phyloP scores from a whole-genome alignment of 1,284 basidiomycete genomes.

The Tylopilus sp. region DNA sequence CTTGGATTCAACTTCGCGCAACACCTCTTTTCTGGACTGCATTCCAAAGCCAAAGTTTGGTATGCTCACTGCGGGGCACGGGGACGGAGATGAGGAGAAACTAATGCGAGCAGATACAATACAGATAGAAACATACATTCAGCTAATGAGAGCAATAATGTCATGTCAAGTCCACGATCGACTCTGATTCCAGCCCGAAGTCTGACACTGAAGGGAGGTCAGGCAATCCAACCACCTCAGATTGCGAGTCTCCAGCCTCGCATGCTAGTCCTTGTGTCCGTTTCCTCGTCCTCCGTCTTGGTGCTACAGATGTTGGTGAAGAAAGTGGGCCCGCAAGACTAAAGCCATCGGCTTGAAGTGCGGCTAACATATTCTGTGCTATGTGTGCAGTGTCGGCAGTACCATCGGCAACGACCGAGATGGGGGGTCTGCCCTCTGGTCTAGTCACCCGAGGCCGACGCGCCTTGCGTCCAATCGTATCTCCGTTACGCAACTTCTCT shows the following conservation, averaged over 20 bases:
- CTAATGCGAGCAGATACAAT: constrained; percentile 32
- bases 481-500: constrained; percentile 67
- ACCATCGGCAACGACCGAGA: constrained; percentile 32
- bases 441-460: constrained; percentile 45
- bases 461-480: constrained; percentile 55
- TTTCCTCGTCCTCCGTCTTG: constrained; percentile 27
- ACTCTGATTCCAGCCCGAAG: constrained; percentile 27
- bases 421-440: constrained; percentile 35
- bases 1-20: not conserved
- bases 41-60: constrained; percentile 24
- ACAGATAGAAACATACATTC: constrained; percentile 30
- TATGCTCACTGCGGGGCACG: constrained; percentile 11
- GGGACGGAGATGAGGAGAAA: constrained; percentile 18
- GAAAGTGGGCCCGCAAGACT: constrained; percentile 28
- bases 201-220: constrained; percentile 35
- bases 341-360: constrained; percentile 60
- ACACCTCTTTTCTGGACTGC: not conserved
- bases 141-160: constrained; percentile 20
- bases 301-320: constrained; percentile 30
- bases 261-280: constrained; percentile 22
- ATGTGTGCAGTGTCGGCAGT: constrained; percentile 51
- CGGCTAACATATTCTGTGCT: constrained; percentile 70
- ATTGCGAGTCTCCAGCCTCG: constrained; percentile 33
- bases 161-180: constrained; percentile 24
- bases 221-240: constrained; percentile 35